Evolutionary conservation across 2,329 filamentous ascomycete genomes (phyloP).

Genomic region (Nothophaeocryptopus gaeumannii): DNA sequence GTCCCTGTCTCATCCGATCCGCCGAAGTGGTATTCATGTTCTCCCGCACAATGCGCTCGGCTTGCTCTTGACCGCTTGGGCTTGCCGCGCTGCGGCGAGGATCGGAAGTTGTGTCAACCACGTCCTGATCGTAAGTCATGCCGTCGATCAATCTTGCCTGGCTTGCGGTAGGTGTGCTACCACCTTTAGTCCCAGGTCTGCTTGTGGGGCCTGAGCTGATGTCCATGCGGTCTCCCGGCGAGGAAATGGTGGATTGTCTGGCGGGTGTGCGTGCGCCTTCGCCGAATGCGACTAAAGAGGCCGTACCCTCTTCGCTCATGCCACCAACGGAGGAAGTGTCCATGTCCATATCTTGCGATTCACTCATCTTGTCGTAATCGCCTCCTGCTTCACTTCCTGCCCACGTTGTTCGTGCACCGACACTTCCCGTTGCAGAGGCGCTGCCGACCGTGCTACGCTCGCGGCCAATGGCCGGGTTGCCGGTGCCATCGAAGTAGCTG

Average conservation of each 20-base stretch:
- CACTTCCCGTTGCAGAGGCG: slow-evolving; percentile 80
- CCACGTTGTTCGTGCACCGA: slow-evolving; percentile 67
- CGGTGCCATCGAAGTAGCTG: slow-evolving; percentile 79
- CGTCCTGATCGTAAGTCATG: slow-evolving; percentile 44
- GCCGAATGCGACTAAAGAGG: slow-evolving; percentile 84
- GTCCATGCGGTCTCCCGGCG: neutral
- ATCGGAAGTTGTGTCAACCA: slow-evolving; percentile 39
- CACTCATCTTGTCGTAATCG: slow-evolving; percentile 63
- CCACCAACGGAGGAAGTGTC: slow-evolving; percentile 66
- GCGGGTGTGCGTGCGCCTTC: slow-evolving; percentile 70
- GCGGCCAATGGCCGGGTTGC: slow-evolving; percentile 61
- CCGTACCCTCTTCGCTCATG: slow-evolving; percentile 80
- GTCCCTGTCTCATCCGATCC: slow-evolving; percentile 41
- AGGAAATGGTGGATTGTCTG: slow-evolving; percentile 60
- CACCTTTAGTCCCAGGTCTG: slow-evolving; percentile 56
- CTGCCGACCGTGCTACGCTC: slow-evolving; percentile 87
- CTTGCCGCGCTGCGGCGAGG: slow-evolving; percentile 9
- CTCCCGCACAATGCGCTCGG: slow-evolving; percentile 64
- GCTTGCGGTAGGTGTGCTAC: slow-evolving; percentile 33
- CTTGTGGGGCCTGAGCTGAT: slow-evolving; percentile 40
- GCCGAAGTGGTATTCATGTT: slow-evolving; percentile 48
- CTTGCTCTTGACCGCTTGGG: slow-evolving; percentile 44
- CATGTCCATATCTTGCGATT: slow-evolving; percentile 42
- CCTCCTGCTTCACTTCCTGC: slow-evolving; percentile 60
- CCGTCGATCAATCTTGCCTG: slow-evolving; percentile 47